A percentile compares a stretch with the other conserved stretches of the same genome.
These are phyloP conservation scores for Brassica juncea DNA, from an alignment of 345 rosid species.

Conservation along the genomic window DNA sequence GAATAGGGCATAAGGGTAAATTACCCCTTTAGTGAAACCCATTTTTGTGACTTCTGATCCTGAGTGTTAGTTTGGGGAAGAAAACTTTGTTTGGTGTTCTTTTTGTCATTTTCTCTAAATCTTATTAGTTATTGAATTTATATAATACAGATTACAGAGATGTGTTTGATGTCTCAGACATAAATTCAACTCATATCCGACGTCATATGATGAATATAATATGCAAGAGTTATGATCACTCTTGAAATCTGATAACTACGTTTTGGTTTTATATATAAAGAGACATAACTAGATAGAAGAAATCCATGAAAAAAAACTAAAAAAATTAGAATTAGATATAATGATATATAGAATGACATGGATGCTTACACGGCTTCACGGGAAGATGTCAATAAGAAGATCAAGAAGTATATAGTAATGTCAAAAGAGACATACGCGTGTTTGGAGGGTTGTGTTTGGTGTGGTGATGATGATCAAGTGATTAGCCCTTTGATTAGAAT, in stretches of 20 bases:
- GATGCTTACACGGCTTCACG: not conserved
- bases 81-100: too few species aligned
- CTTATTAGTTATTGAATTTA: too few species aligned
- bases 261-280: not conserved
- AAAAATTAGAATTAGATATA: not conserved
- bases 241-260: not conserved
- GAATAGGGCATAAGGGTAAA: too few species aligned
- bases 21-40: too few species aligned
- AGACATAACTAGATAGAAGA: too few species aligned
- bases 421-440: not conserved
- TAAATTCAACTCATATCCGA: not conserved
- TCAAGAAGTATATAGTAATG: not conserved
- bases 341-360: not conserved
- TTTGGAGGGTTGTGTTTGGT: not conserved
- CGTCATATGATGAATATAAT: not conserved
- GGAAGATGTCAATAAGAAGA: not conserved
- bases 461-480: not conserved
- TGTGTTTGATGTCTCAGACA: constrained; percentile 50
- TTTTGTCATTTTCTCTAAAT: too few species aligned
- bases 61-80: too few species aligned
- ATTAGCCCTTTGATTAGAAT: not conserved
- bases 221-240: constrained; percentile 2
- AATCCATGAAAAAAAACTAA: too few species aligned
- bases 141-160: constrained; percentile 20
- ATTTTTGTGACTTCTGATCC: too few species aligned